Base-by-base conservation (phyloP, 768 basidiomycete species). In the Termitomyces sp. region DNA sequence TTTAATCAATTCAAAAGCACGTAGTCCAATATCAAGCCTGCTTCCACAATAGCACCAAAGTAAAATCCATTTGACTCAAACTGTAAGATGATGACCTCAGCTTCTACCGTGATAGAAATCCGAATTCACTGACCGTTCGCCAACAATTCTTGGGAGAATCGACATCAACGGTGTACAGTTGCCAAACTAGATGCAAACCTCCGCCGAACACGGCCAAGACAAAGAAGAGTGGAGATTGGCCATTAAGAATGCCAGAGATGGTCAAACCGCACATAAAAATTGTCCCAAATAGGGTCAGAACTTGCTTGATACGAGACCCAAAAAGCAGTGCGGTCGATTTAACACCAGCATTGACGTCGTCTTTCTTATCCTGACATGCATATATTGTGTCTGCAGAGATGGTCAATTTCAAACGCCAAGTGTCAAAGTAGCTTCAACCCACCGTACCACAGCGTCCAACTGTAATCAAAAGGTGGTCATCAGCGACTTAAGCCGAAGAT, bases 321-420 rank as follows among this genome's bases (percentile, higher is more conserved):
- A 87, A 87, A n/a, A 86, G 77, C 15, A 87, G 71, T 0, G 86
- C 85, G 50, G 84, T 87, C 1, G 85, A 86, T 69, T 85, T 84
- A 54, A 88, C 82, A 40, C 83, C 84, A 16, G 79, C 85, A 48
- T 76, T 71, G 24, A 81, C 70, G 65, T 88, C 86, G 73, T 87
- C 87, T 33, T 72, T 69, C 62, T 82, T 83, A 68, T 87, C 86
- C 60, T 74, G 76, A 67, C 84, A 84, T 5, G 84, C 86, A 66
- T 88, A 88, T 62, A 86, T 84, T 1, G 85, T 84, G 68, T 88
- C 74, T 65, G 20, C 16, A 22, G 11, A 20, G 22, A 36, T 9
- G 24, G 15, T 48, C 33, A 20, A 28, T 13, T 36, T 54, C 24
- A 33, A 6, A 24, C 28, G 28, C 28, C 28, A 28, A 32, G 2